These are phyloP conservation scores for Goffeauzyma gilvescens DNA, from an alignment of 768 basidiomycete genomes.

Conservation along the genomic window DNA sequence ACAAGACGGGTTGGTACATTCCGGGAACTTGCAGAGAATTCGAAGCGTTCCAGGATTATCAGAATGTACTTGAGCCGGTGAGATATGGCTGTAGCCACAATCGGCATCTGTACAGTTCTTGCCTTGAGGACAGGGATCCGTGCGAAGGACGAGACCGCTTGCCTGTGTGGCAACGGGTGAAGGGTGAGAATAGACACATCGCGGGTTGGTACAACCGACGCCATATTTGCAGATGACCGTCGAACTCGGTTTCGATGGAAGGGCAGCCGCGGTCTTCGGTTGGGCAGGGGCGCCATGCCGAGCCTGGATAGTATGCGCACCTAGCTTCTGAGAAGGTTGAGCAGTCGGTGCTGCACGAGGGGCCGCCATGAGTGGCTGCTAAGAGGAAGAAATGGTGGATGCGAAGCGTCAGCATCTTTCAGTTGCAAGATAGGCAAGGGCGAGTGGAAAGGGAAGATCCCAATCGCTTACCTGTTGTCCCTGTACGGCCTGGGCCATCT, in stretches of 20 bases:
- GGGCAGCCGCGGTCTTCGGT: constrained; percentile 7
- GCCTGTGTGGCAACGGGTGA: constrained; percentile 91
- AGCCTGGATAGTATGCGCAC: constrained; percentile 20
- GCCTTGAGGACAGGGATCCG: constrained; percentile 76
- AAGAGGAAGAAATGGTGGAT: constrained; percentile 3
- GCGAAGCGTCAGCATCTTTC: background rate
- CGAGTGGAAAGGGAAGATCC: background rate
- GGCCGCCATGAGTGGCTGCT: background rate
- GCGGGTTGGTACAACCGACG: constrained; percentile 71
- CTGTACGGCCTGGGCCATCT: constrained; percentile 29
- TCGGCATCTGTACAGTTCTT: constrained; percentile 82
- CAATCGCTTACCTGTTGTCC: background rate
- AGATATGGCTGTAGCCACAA: constrained; percentile 77
- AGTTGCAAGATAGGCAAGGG: background rate
- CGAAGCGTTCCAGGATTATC: constrained; percentile 14
- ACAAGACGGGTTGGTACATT: constrained; percentile 32
- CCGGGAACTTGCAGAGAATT: constrained; percentile 31
- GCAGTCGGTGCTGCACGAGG: constrained; percentile 1
- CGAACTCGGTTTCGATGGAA: constrained; percentile 22
- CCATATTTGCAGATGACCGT: constrained; percentile 67
- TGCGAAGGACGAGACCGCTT: constrained; percentile 83
- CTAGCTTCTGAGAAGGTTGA: constrained; percentile 16
- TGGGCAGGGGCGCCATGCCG: constrained; percentile 7
- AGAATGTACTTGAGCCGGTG: constrained; percentile 58
- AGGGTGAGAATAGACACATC: constrained; percentile 83